Conservation (phyloP, 1,284 basidiomycete genomes). For the Moesziomyces aphidis region DNA sequence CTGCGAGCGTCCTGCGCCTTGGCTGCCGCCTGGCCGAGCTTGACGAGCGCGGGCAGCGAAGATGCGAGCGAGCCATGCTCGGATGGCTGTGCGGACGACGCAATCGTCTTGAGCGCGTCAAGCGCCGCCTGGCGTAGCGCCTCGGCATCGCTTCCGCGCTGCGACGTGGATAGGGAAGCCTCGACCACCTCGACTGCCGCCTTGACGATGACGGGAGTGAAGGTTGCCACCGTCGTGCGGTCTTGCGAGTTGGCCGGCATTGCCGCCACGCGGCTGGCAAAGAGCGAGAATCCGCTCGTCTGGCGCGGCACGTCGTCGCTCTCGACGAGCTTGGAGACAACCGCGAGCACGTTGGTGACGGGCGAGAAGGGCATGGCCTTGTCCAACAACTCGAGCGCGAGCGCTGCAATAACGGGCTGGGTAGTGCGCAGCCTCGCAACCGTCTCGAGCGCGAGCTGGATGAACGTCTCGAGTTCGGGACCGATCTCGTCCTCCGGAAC, state of each 20-base stretch:
- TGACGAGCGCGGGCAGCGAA: conserved; percentile 45
- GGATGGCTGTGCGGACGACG: conserved; percentile 18
- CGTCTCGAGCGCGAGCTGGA: conserved; percentile 34
- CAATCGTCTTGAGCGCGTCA: conserved; percentile 46
- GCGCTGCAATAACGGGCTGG: conserved; percentile 24
- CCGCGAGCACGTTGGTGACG: conserved; percentile 38
- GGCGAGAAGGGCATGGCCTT: conserved; percentile 53
- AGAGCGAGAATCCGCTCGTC: conserved; percentile 50
- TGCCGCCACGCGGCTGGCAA: conserved; percentile 43
- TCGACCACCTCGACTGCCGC: conserved; percentile 36
- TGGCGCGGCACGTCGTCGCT: conserved; percentile 25
- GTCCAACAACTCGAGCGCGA: conserved; percentile 44
- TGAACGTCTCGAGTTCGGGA: conserved; percentile 33
- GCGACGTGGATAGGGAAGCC: conserved; percentile 14
- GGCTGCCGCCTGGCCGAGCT: conserved; percentile 37
- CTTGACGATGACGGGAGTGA: conserved; percentile 43
- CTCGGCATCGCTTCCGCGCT: conserved; percentile 23
- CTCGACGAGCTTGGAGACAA: conserved; percentile 44
- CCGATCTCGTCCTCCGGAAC: conserved; percentile 23
- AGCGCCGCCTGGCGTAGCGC: conserved; percentile 47
- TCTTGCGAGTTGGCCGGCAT: conserved; percentile 31
- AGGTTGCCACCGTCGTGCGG: conserved; percentile 28
- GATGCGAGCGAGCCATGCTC: conserved; percentile 46
- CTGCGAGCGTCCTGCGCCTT: conserved; percentile 17
- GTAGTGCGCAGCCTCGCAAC: conserved; percentile 13